Conservation (phyloP, 345 rosid genomes). For the Dovyalis caffra region DNA sequence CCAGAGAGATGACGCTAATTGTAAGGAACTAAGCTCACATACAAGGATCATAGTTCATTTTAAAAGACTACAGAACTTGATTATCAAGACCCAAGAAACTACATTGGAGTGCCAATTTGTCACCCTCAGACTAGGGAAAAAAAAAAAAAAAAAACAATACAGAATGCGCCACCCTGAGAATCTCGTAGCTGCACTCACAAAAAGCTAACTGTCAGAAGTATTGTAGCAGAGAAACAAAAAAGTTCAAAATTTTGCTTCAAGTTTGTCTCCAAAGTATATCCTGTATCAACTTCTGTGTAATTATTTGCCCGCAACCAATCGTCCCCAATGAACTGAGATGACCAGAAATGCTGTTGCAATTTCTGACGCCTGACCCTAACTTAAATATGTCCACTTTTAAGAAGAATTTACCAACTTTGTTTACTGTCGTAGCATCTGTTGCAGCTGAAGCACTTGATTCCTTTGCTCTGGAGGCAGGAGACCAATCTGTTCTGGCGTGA, state of each 20-base stretch:
- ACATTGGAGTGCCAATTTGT: neutral
- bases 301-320: neutral
- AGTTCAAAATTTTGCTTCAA: neutral
- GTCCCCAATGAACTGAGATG: neutral
- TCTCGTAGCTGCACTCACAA: neutral
- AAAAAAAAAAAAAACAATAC: too few species aligned
- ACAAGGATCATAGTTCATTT: too few species aligned
- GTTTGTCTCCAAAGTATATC: neutral
- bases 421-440: constrained; percentile 88
- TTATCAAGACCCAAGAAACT: too few species aligned
- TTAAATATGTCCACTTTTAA: neutral
- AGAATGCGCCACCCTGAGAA: neutral
- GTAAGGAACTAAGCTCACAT: too few species aligned
- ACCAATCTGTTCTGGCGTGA: constrained; percentile 89
- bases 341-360: neutral
- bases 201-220: neutral
- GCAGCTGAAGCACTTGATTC: constrained; percentile 92
- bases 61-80: too few species aligned
- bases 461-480: constrained; percentile 86
- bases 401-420: neutral
- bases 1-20: too few species aligned
- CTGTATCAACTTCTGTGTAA: neutral
- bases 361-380: neutral
- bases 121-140: neutral
- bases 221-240: neutral